A percentile compares a stretch with the other conserved stretches of the same genome.
Conservation (phyloP, 1,284 basidiomycete genomes). For the Phylloporus sp. region DNA sequence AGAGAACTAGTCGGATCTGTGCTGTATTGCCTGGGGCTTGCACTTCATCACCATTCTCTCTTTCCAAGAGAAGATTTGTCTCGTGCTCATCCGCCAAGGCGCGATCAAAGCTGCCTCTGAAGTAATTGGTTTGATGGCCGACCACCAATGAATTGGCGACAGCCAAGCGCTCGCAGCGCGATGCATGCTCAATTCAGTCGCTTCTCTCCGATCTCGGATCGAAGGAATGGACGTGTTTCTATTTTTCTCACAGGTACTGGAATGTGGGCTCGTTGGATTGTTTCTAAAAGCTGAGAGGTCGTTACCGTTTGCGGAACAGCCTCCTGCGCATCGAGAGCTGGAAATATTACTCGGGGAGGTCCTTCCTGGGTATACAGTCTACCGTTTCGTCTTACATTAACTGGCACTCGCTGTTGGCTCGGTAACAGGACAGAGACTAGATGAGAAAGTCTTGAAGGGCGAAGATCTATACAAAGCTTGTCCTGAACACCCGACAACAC, state of each 20-base stretch:
- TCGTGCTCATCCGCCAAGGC: slow-evolving; percentile 27
- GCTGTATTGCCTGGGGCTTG: slow-evolving; percentile 35
- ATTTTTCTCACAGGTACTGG: slow-evolving; percentile 30
- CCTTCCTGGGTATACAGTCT: slow-evolving; percentile 31
- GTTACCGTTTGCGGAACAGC: slow-evolving; percentile 23
- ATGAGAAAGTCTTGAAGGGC: slow-evolving; percentile 13
- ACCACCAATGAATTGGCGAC: slow-evolving; percentile 19
- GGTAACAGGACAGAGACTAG: slow-evolving; percentile 12
- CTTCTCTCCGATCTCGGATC: slow-evolving; percentile 24
- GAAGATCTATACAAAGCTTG: slow-evolving; percentile 30
- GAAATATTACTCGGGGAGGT: slow-evolving; percentile 21
- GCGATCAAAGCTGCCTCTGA: slow-evolving; percentile 30
- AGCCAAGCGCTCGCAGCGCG: slow-evolving; percentile 20
- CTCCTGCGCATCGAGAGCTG: slow-evolving; percentile 10
- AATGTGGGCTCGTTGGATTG: slow-evolving; percentile 24
- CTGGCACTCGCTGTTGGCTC: slow-evolving; percentile 16
- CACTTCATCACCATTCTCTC: slow-evolving; percentile 30
- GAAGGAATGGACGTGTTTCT: slow-evolving; percentile 32
- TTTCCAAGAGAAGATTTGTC: slow-evolving; percentile 22
- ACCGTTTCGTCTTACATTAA: slow-evolving; percentile 29
- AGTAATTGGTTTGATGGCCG: slow-evolving; percentile 22
- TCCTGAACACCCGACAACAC: too few relatives aligned
- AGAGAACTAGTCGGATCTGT: slow-evolving; percentile 19
- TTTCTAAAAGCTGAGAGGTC: slow-evolving; percentile 31
- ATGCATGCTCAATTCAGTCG: slow-evolving; percentile 29